Conservation (phyloP, 345 rosid species). For the Psidium guajava region DNA sequence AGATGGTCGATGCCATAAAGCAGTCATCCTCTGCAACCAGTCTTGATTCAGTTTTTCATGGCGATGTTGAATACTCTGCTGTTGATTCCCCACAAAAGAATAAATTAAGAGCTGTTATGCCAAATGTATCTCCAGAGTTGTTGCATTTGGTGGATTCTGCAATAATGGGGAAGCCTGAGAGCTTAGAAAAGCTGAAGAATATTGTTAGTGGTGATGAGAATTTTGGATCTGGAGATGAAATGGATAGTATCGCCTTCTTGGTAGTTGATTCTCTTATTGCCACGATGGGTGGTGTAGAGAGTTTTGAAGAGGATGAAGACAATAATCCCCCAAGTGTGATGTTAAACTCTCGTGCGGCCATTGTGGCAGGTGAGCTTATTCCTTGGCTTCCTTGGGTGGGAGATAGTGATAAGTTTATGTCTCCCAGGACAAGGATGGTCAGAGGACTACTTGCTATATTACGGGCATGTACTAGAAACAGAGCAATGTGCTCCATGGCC, state of each 20-base stretch:
- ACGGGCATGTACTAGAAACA: conserved; percentile 95
- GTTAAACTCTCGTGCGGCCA: conserved; percentile 96
- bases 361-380: conserved; percentile 90
- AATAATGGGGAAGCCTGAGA: conserved; percentile 95
- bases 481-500: conserved; percentile 96
- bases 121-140: conserved; percentile 95
- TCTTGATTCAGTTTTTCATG: conserved; percentile 35
- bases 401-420: conserved; percentile 63
- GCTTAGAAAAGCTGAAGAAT: conserved; percentile 79
- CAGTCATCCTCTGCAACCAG: conserved; percentile 43
- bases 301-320: conserved; percentile 94
- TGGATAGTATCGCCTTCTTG: conserved; percentile 68
- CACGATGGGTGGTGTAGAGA: conserved; percentile 99
- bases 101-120: conserved; percentile 62
- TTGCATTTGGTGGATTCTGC: conserved; percentile 98
- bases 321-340: conserved; percentile 96
- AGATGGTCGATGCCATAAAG: conserved; percentile 19
- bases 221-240: conserved; percentile 68
- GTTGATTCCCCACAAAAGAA: conserved; percentile 55
- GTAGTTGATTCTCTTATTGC: conserved; percentile 96
- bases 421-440: conserved; percentile 89
- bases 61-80: conserved; percentile 39
- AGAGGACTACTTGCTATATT: conserved; percentile 88
- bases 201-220: conserved; percentile 69
- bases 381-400: conserved; percentile 79